A percentile compares a stretch with the other conserved stretches of the same genome.
Evolutionary conservation across 768 basidiomycete genomes (phyloP).

Genomic region (Lyophyllum shimeji): DNA sequence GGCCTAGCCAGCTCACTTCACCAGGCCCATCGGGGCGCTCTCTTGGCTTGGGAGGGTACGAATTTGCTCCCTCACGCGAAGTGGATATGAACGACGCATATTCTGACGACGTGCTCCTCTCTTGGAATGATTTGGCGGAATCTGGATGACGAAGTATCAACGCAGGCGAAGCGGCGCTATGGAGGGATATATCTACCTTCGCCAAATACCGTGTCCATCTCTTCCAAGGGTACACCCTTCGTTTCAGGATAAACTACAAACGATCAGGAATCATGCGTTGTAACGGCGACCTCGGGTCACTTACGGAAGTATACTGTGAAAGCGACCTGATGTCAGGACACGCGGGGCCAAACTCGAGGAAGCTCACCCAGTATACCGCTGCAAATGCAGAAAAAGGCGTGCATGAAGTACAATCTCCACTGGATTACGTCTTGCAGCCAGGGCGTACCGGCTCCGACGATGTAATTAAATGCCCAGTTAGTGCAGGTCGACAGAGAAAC

Average conservation of each 20-base stretch:
- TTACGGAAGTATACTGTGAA: slow-evolving; percentile 71
- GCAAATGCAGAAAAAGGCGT: slow-evolving; percentile 88
- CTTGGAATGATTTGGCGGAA: background rate
- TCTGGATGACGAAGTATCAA: background rate
- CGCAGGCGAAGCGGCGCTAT: background rate
- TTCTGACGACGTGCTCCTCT: slow-evolving; percentile 1
- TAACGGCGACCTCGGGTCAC: slow-evolving; percentile 24
- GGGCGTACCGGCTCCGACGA: slow-evolving; percentile 87
- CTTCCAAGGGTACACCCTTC: slow-evolving; percentile 83
- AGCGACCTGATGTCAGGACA: background rate
- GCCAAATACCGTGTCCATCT: slow-evolving; percentile 88
- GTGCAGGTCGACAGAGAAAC: slow-evolving; percentile 95
- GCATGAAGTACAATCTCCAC: slow-evolving; percentile 95
- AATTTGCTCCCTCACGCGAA: background rate
- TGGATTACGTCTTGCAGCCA: slow-evolving; percentile 84
- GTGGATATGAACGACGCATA: slow-evolving; percentile 6
- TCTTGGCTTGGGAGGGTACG: slow-evolving; percentile 14
- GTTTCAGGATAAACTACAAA: slow-evolving; percentile 80
- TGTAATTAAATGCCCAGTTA: slow-evolving; percentile 83
- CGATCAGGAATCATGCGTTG: slow-evolving; percentile 6
- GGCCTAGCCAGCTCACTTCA: slow-evolving; percentile 8
- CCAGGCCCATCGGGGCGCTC: background rate
- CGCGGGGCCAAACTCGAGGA: background rate
- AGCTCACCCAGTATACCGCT: slow-evolving; percentile 73
- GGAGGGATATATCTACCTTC: slow-evolving; percentile 53